Evolutionary conservation across 257 asterid genomes (phyloP).

Genomic region (Ehretia macrophylla): DNA sequence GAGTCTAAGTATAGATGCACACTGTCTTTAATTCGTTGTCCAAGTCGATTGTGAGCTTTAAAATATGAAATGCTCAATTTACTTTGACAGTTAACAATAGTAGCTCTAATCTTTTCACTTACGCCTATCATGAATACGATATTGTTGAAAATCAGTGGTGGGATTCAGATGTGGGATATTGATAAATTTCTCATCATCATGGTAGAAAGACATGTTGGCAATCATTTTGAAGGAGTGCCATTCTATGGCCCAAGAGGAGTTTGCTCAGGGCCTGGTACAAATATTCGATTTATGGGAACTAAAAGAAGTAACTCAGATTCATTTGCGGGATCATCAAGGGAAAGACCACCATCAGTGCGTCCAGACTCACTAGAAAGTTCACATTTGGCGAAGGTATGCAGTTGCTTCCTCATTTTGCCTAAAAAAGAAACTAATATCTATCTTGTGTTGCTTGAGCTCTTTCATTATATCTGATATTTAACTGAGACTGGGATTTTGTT

Average conservation of each 20-base stretch:
- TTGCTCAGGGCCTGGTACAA: constrained; percentile 49
- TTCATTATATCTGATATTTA: constrained; percentile 12
- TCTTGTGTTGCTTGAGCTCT: not conserved
- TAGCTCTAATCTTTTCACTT: too few species aligned
- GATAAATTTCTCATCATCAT: constrained; percentile 34
- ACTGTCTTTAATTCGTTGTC: too few species aligned
- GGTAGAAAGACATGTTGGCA: constrained; percentile 58
- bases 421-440: not conserved
- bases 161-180: constrained; percentile 18
- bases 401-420: constrained; percentile 7
- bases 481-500: constrained; percentile 39
- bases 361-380: constrained; percentile 62
- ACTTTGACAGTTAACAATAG: too few species aligned
- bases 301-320: constrained; percentile 81
- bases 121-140: too few species aligned
- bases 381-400: constrained; percentile 62
- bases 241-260: constrained; percentile 70
- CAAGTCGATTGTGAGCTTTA: too few species aligned
- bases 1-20: too few species aligned
- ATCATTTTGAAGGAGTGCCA: constrained; percentile 77
- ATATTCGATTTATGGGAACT: constrained; percentile 49
- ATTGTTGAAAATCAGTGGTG: not conserved
- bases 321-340: constrained; percentile 57
- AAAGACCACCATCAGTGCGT: constrained; percentile 47
- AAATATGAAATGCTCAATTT: too few species aligned